A percentile compares a stretch with the other conserved stretches of the same genome.
phyloP scores from a whole-genome alignment of 2,329 filamentous ascomycete genomes.

The Aspergillus cejpii region DNA sequence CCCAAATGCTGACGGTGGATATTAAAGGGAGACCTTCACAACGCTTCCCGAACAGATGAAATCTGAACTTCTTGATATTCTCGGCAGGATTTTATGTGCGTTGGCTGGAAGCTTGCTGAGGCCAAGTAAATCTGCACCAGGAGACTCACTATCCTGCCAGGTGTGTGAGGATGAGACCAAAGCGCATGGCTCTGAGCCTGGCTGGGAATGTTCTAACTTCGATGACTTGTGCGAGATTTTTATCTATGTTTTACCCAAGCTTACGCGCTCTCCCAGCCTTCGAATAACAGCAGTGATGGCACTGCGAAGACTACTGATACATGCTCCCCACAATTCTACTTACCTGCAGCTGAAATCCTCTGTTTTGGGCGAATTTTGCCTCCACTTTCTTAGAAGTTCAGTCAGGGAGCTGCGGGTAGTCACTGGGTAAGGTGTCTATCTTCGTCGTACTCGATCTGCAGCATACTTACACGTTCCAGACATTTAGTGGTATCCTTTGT shows the following conservation, averaged over 20 bases:
- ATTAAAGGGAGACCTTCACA: conserved; percentile 40
- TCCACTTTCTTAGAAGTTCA: conserved; percentile 76
- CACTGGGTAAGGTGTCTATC: conserved; percentile 57
- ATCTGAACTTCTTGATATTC: conserved; percentile 48
- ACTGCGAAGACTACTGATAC: conserved; percentile 62
- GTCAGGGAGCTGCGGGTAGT: conserved; percentile 76
- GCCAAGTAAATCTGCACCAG: conserved; percentile 20
- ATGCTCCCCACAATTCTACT: conserved; percentile 50
- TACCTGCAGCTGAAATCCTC: conserved; percentile 64
- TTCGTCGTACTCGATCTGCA: background rate
- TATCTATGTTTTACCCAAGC: conserved; percentile 35
- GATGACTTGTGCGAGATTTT: conserved; percentile 40
- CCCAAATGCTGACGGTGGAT: conserved; percentile 7
- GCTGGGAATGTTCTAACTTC: conserved; percentile 18
- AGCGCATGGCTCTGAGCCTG: conserved; percentile 10
- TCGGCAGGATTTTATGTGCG: conserved; percentile 55
- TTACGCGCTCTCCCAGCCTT: conserved; percentile 49
- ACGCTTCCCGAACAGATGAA: conserved; percentile 46
- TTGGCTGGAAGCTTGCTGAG: conserved; percentile 43
- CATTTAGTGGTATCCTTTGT: conserved; percentile 63
- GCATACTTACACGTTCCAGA: conserved; percentile 33
- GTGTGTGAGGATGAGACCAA: conserved; percentile 33
- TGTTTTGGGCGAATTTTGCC: conserved; percentile 67
- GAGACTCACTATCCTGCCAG: conserved; percentile 27
- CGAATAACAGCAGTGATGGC: conserved; percentile 66